Base-by-base conservation (phyloP, 2,329 filamentous ascomycete genomes). In the Pochonia chlamydosporia region DNA sequence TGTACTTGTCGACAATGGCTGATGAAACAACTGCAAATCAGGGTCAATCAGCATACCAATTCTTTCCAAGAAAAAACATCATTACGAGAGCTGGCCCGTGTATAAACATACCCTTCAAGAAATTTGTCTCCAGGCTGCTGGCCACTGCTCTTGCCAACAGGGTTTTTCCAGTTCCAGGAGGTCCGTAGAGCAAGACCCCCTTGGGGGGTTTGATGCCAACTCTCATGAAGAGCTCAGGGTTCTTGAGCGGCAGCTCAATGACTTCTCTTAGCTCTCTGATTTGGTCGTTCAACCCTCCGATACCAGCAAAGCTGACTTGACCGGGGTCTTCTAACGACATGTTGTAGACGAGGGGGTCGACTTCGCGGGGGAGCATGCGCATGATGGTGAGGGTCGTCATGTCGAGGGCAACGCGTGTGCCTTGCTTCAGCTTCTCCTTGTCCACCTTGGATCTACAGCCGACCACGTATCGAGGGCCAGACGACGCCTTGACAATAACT, bases 301-400 rank as follows among this genome's bases (percentile, higher is more conserved):
- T 99, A 59, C 95, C 93, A 35, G 86, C 92, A 69, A 99, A 99
- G 75, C 89, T 96, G 69, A 99, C 86, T 69, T 97, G 92, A 5
- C 93, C 93, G 0, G 93, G 93, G 65, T 99, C 93, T 69, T 99
- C 93, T 59, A 99, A 72, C 18, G 93, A 99, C 93, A 99, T 99
- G 77, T 99, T 99, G 81, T 99, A 99, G 58, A 99, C 93, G 57
- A 99, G 78, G 18, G 93, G 93, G 64, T 99, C 93, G 64, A 99
- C 95, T 75, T 99, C 93, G 67, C 93, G 87, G 50, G 93, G 95
- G 40, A 99, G 79, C 93, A 99, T 99, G 63, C 93, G 89, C 93
- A 99, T 99, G 70, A 99, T 99, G 51, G 93, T 99, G 58, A 99
- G 86, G 18, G 93, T 99, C 44, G 93, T 99, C 93, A 99, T 99